These are phyloP conservation scores for Aegilops speltoides DNA, from an alignment of 176 grass and related monocot species.

Conservation along the genomic window DNA sequence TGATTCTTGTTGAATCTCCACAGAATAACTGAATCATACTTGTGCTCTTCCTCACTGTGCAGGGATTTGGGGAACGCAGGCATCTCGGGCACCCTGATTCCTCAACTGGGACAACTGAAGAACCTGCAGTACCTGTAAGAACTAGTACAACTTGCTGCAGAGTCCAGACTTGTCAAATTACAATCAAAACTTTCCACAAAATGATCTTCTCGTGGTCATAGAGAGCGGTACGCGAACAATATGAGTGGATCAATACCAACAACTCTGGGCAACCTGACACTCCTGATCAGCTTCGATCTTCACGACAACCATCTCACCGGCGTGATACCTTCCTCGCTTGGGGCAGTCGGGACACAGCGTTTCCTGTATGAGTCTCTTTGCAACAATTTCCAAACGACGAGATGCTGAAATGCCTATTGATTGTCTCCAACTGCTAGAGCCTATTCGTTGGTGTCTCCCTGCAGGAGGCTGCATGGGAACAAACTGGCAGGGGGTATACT, in stretches of 20 bases:
- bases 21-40: not conserved
- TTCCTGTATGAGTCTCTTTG: not conserved
- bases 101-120: constrained; percentile 29
- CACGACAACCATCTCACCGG: constrained; percentile 15
- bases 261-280: constrained; percentile 24
- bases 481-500: constrained; percentile 30
- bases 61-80: constrained; percentile 49
- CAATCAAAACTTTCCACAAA: not conserved
- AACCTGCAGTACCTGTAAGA: constrained; percentile 54
- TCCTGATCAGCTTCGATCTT: constrained; percentile 34
- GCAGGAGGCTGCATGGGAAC: constrained; percentile 33
- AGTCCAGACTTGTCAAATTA: not conserved
- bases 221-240: constrained; percentile 15
- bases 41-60: not conserved
- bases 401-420: not conserved
- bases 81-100: constrained; percentile 40
- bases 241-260: constrained; percentile 35
- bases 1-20: not conserved
- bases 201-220: constrained; percentile 1
- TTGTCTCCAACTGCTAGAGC: not conserved
- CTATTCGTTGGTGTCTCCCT: not conserved
- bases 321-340: not conserved
- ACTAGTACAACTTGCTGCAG: not conserved
- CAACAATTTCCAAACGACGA: not conserved
- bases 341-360: not conserved